phyloP scores from a whole-genome alignment of 1,284 basidiomycete genomes.

The Melampsora americana region DNA sequence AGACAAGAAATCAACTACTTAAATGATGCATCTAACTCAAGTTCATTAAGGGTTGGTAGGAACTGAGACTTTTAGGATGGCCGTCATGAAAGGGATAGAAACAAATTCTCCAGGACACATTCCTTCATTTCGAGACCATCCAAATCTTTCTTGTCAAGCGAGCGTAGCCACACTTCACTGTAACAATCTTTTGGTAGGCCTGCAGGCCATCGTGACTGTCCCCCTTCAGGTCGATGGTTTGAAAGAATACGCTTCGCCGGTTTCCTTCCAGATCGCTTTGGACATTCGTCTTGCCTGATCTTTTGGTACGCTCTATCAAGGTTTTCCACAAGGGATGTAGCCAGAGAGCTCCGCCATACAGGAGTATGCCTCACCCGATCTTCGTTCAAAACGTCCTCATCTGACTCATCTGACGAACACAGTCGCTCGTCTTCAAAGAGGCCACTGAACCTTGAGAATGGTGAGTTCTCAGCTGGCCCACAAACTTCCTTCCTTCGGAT shows the following conservation, averaged over 20 bases:
- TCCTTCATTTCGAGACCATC: too few relatives aligned
- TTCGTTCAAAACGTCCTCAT: background rate
- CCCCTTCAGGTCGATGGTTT: background rate
- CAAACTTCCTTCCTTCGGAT: background rate
- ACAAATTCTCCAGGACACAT: too few relatives aligned
- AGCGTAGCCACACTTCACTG: background rate
- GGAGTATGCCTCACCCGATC: conserved; percentile 8
- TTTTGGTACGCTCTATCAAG: background rate
- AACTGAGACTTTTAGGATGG: too few relatives aligned
- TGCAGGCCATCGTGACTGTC: background rate
- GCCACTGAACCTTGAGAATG: background rate
- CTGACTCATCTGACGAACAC: conserved; percentile 22
- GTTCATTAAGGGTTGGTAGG: too few relatives aligned
- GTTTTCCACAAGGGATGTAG: background rate
- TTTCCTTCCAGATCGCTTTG: conserved; percentile 7
- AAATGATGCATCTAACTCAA: too few relatives aligned
- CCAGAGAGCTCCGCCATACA: conserved; percentile 4
- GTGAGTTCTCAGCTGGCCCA: too few relatives aligned
- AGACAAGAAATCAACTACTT: too few relatives aligned
- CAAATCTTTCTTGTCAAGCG: too few relatives aligned
- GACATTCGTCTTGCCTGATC: too few relatives aligned
- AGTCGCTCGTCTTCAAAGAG: conserved; percentile 20
- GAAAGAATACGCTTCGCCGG: background rate
- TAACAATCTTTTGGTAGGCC: conserved; percentile 11
- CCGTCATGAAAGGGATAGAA: too few relatives aligned